Evolutionary conservation across 2,329 filamentous ascomycete genomes (phyloP).

Genomic region (Talaromyces verruculosus): DNA sequence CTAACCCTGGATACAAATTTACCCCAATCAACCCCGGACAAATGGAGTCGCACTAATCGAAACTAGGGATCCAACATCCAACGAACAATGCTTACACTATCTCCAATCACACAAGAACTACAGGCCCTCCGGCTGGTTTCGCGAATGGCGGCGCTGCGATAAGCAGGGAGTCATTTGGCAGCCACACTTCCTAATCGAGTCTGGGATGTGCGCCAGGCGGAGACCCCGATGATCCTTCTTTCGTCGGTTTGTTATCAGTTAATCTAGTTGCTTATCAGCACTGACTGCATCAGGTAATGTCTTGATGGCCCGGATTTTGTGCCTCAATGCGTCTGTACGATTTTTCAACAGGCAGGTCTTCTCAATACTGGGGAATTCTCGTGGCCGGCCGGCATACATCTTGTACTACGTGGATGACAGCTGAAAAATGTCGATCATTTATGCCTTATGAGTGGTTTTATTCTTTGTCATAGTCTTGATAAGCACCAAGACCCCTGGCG

Average conservation of each 20-base stretch:
- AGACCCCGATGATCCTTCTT: constrained; percentile 3
- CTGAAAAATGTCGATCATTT: background rate
- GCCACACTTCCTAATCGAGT: constrained; percentile 1
- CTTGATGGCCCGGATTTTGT: background rate
- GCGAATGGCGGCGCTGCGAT: constrained; percentile 7
- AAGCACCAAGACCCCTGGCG: background rate
- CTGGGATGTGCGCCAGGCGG: background rate
- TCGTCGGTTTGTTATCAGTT: background rate
- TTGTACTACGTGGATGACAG: background rate
- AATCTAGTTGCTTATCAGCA: background rate
- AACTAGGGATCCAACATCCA: background rate
- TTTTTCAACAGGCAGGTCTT: background rate
- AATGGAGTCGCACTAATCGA: background rate
- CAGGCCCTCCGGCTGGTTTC: background rate
- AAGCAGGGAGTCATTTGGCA: background rate
- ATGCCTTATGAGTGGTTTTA: background rate
- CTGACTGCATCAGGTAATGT: background rate
- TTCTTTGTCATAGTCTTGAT: background rate
- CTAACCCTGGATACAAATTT: background rate
- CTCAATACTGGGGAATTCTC: background rate
- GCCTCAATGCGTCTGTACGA: background rate
- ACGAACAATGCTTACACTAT: background rate
- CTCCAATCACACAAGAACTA: background rate
- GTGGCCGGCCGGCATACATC: background rate
- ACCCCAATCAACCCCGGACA: background rate